Evolutionary conservation across 2,329 filamentous ascomycete species (phyloP), one percentile per base, ranked within the genome.

Genomic region (Microsporum ferrugineum): DNA sequence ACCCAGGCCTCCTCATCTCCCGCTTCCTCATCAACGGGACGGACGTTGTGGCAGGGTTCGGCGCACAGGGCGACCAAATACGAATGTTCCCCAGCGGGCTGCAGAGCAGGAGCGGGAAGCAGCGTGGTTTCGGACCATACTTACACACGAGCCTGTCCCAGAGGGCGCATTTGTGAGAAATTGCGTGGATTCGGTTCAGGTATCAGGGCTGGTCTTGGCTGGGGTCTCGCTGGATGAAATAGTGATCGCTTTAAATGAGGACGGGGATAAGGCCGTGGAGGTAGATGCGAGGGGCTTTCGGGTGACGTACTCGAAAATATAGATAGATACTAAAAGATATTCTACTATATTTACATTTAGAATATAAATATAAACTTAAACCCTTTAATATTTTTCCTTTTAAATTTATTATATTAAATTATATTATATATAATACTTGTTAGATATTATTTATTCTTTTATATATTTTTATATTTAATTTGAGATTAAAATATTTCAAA

Each of bases 21-120:
- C 34, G 58, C 5, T 66, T 65, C 58, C 60, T 61, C 36, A 65
- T 62, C 55, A 65, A 68, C 53, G 65, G 67, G 17, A 65, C 59
- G 5, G 53, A 68, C 38, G 67, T 68, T 27, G 31, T 64, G 17
- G 60, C 63, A 17, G 63, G 58, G 7, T 39, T 65, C 31, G 43
- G 3, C 23, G 47, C 8, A 3, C 8, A n/a, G 39, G 39, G 39
- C 14, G 12, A 41, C 8, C 39, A 10, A 10, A 10, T 41, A 5
- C 39, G 39, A n/a, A 4, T 41, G 39, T 10, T 41, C 14, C 39
- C 39, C 39, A 41, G 39, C 14, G 39, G 39, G 39, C 39, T 41
- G 39, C 39, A 41, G 8, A 10, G 39, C 39, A n/a, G 39, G 39
- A n/a, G 12, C 3, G 39, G 39, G 14, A 1, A 12, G 2, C 3